phyloP scores from a whole-genome alignment of 2,329 filamentous ascomycete species.

The Bisporella sp. region DNA sequence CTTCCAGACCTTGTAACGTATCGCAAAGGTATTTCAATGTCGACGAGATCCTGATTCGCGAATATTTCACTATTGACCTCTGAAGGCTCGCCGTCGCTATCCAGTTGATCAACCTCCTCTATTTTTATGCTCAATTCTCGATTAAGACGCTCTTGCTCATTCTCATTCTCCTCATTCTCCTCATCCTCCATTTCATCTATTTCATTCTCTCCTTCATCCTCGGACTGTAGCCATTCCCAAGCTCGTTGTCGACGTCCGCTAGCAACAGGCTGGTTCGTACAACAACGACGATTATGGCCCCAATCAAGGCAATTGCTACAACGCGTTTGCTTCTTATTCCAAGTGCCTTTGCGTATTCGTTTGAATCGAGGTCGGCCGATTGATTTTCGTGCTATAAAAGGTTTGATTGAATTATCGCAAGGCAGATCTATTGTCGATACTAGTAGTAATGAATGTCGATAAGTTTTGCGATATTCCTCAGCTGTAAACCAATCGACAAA shows the following conservation, averaged over 20 bases:
- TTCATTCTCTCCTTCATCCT: neutral
- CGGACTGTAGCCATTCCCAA: neutral
- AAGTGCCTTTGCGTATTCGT: neutral
- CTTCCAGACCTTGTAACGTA: neutral
- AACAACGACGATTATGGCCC: neutral
- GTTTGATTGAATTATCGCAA: neutral
- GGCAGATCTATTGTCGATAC: neutral
- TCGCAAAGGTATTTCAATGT: neutral
- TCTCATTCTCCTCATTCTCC: neutral
- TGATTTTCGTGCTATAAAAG: neutral
- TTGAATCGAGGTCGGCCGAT: neutral
- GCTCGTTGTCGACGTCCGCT: neutral
- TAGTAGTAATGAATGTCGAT: neutral
- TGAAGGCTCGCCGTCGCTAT: no score
- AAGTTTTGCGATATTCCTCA: neutral
- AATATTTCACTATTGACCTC: no score
- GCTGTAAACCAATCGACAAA: neutral
- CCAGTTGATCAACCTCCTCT: no score
- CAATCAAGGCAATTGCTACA: neutral
- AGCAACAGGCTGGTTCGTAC: neutral
- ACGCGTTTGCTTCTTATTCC: neutral
- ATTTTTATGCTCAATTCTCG: no score
- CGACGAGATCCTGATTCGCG: no score
- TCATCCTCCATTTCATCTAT: neutral
- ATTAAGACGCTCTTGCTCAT: no score